Evolutionary conservation across 768 basidiomycete species (phyloP).

Genomic region (Arthromyces matolae): DNA sequence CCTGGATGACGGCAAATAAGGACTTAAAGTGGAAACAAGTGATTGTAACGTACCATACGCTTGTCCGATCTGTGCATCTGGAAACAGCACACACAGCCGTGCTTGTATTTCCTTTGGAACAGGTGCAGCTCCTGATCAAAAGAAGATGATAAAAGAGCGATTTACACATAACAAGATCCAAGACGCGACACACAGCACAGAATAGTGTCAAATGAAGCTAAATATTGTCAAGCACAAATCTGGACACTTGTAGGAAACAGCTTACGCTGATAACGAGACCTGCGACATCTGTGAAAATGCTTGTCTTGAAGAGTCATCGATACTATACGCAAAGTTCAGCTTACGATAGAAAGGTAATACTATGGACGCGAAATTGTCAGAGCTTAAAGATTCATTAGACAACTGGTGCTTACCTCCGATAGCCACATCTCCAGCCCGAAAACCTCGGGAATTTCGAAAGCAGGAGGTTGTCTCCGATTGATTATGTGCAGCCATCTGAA

Average conservation of each 20-base stretch:
- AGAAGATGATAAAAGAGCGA: slow-evolving; percentile 5
- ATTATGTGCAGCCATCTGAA: slow-evolving; percentile 47
- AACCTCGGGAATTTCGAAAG: slow-evolving; percentile 28
- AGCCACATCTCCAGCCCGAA: slow-evolving; percentile 48
- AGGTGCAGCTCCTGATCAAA: slow-evolving; percentile 64
- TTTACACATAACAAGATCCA: slow-evolving; percentile 2
- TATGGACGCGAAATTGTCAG: slow-evolving; percentile 15
- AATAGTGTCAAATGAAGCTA: slow-evolving; percentile 57
- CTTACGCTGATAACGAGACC: slow-evolving; percentile 54
- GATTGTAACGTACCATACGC: slow-evolving; percentile 42
- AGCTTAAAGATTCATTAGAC: slow-evolving; percentile 4
- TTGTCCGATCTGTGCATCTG: slow-evolving; percentile 53
- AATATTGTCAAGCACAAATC: slow-evolving; percentile 8
- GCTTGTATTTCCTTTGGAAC: slow-evolving; percentile 48
- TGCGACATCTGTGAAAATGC: slow-evolving; percentile 28
- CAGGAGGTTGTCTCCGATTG: slow-evolving; percentile 21
- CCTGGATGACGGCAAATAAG: slow-evolving; percentile 5
- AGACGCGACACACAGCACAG: slow-evolving; percentile 39
- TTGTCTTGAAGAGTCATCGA: too few species aligned
- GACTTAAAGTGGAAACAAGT: background rate
- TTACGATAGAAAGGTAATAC: slow-evolving; percentile 42
- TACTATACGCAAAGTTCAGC: too few species aligned
- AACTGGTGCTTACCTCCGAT: slow-evolving; percentile 28
- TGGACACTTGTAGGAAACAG: slow-evolving; percentile 1
- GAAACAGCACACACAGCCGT: slow-evolving; percentile 43